Base-by-base conservation (phyloP, 768 basidiomycete genomes). In the Lentinus tigrinus region DNA sequence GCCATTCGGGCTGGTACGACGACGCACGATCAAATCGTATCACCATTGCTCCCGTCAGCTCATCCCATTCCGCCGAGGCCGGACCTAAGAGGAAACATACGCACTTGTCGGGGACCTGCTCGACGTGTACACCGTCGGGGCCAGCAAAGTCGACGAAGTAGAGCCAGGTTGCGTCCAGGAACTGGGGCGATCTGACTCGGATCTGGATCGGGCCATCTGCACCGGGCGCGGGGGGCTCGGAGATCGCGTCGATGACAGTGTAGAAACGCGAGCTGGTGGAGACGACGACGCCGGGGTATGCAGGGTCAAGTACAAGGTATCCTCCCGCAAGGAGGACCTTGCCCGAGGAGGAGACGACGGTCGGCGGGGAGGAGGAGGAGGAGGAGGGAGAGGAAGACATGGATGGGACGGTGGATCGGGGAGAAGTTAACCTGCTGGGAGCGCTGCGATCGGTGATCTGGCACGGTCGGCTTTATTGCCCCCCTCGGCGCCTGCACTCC, bases 291-390 rank as follows among this genome's bases (percentile, higher is more conserved):
- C 96, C 97, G 28, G 89, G 85, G 69, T 91, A 93, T 6, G 80
- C 75, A 19, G 84, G 87, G 73, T 98, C 95, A 60, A 98, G 88
- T 27, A 99, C 93, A 62, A 99, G 90, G 76, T 98, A 99, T 2
- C 97, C 97, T 2, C 97, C 97, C 10, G 95, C 93, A 54, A 97
- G 72, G 54, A 99, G 82, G 50, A 97, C 95, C 74, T 99, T 99
- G 61, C 96, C 96, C 10, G 96, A 92, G 1, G 95, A 84, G 34
- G 95, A 98, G 60, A 97, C 83, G 51, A 89, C 81, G 28, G 90
- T 93, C 37, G 69, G 42, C 47, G 81, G 37, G 34, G 61, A 44
- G 48, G 54, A 6, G 31, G 31, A 31, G 21, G 40, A 42, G 40
- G 40, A 56, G 47, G 63, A 7, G 46, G 56, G 34, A 36, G 28